Base-by-base conservation (phyloP, 176 grass and related monocot species). In the Guadua angustifolia region DNA sequence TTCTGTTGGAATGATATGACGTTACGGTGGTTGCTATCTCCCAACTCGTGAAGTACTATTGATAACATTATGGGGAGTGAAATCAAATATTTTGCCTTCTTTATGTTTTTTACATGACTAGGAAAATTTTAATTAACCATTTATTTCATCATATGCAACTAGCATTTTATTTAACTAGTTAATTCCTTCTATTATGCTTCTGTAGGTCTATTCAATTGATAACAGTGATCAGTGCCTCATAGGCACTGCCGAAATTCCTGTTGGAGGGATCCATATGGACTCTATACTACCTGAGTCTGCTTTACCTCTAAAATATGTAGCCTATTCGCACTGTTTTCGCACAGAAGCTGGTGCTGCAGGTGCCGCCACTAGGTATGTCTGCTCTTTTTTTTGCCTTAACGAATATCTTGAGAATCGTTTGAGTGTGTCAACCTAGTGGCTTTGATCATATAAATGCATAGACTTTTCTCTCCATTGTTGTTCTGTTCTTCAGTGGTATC, bases 231-330 rank as follows among this genome's bases (percentile, higher is more conserved):
- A 98, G 78, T 98, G 96, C 82, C 93, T 98, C 53, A 95, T 98
- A 84, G 96, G 96, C 72, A 98, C 93, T 38, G 96, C 93, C 32
- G 96, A 98, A 80, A 98, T 98, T 88, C 93, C 93, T 73, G 96
- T 98, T 17, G 93, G 96, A 58, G 96, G 96, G 79, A 98, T 98
- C 76, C 96, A 98, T 77, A 94, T 98, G 93, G 89, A 98, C 70
- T 93, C 96, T 35, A 95, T 98, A 88, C 86, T 98, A 58, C 60
- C 66, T 16, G 91, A 94, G 74, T 88, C 89, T 74, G 62, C 40
- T 62, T 89, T 98, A n/a, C 95, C 95, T 77, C 82, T 88, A 52
- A 98, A 98, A 85, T 98, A 95, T 91, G 93, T 95, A 76, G 95
- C 95, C 14, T 98, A 87, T 75, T 98, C 95, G 55, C 95, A 98